phyloP scores from a whole-genome alignment of 148 eudicot species.

The Rhododendron simsii region DNA sequence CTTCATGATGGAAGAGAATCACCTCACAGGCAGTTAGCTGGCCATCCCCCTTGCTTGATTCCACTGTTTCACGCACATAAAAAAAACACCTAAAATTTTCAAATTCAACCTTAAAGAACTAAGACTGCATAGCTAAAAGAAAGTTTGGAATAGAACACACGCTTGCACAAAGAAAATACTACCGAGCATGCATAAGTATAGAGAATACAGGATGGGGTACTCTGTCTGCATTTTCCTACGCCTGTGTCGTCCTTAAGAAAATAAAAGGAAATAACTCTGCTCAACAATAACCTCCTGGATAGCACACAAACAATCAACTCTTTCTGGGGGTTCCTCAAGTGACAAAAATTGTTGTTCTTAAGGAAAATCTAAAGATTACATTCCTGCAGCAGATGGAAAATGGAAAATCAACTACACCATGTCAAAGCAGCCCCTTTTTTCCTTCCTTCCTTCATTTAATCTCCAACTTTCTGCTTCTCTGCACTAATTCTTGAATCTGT shows the following conservation, averaged over 20 bases:
- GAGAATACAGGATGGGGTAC: background rate
- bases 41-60: slow-evolving; percentile 54
- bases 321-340: background rate
- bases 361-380: background rate
- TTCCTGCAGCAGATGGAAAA: background rate
- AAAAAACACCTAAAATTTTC: background rate
- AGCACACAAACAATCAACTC: background rate
- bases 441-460: background rate
- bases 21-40: slow-evolving; percentile 81
- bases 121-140: background rate
- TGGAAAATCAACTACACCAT: background rate
- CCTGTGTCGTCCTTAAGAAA: background rate
- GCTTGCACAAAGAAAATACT: background rate
- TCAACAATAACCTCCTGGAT: background rate
- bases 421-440: background rate
- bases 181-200: background rate
- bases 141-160: background rate
- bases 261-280: background rate
- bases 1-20: slow-evolving; percentile 86
- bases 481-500: background rate
- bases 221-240: background rate
- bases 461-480: background rate
- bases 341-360: background rate
- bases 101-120: background rate
- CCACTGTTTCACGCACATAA: slow-evolving; percentile 39